These are phyloP conservation scores for Pleurotus citrinopileatus DNA, from an alignment of 768 basidiomycete species.

Conservation along the genomic window DNA sequence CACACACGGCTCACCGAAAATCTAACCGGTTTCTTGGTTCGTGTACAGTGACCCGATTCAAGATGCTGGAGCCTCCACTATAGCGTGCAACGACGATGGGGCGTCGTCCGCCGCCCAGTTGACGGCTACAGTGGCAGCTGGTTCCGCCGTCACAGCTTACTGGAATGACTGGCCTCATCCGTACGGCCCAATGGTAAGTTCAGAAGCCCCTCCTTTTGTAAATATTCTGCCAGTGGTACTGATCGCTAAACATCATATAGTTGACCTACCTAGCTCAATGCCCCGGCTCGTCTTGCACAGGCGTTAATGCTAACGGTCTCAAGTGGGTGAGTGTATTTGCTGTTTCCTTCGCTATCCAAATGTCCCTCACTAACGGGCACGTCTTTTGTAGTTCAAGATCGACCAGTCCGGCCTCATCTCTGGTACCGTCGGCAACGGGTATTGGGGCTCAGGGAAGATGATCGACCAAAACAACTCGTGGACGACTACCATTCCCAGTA, in stretches of 20 bases:
- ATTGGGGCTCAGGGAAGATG: slow-evolving; percentile 44
- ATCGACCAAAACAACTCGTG: slow-evolving; percentile 41
- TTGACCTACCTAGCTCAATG: slow-evolving; percentile 45
- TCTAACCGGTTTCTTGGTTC: background rate
- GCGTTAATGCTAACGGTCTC: slow-evolving; percentile 32
- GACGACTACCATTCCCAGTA: slow-evolving; percentile 42
- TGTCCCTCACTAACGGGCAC: too few relatives aligned
- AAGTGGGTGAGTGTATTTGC: slow-evolving; percentile 42
- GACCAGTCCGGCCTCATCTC: slow-evolving; percentile 44
- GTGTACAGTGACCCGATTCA: slow-evolving; percentile 36
- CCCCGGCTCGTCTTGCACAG: slow-evolving; percentile 38
- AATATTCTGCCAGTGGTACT: too few relatives aligned
- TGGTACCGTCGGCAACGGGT: slow-evolving; percentile 35
- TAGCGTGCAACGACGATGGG: slow-evolving; percentile 48
- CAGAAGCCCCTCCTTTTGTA: background rate
- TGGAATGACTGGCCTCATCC: slow-evolving; percentile 48
- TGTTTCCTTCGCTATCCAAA: too few relatives aligned
- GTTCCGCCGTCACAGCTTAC: slow-evolving; percentile 38
- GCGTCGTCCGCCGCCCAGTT: slow-evolving; percentile 36
- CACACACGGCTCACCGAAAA: background rate
- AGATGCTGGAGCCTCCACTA: slow-evolving; percentile 31
- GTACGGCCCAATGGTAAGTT: slow-evolving; percentile 38
- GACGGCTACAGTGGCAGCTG: slow-evolving; percentile 40
- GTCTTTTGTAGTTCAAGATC: slow-evolving; percentile 37
- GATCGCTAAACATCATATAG: too few relatives aligned